A percentile compares a stretch with the other conserved stretches of the same genome.
phyloP scores from a whole-genome alignment of 371 early-diverging fungal genomes.

The Mucor racemosus region DNA sequence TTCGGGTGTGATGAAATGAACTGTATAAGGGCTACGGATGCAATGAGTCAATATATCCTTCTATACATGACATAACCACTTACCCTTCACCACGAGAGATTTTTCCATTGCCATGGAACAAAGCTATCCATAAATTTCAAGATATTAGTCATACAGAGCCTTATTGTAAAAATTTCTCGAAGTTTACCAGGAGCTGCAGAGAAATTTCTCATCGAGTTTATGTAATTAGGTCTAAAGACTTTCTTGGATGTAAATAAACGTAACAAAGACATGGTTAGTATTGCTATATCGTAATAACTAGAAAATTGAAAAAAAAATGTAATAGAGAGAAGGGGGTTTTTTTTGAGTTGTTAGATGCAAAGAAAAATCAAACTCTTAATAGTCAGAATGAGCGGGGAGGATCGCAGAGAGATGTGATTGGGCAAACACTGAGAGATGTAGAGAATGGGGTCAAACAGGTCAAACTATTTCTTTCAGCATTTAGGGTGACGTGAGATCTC shows the following conservation, averaged over 20 bases:
- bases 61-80: neutral
- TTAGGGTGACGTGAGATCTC: neutral
- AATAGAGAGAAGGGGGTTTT: constrained; percentile 9
- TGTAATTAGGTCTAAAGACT: constrained; percentile 16
- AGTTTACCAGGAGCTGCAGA: constrained; percentile 34
- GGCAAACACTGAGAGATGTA: neutral
- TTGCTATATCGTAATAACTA: neutral
- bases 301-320: neutral
- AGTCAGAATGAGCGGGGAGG: constrained; percentile 24
- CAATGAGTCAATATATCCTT: neutral
- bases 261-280: constrained; percentile 34
- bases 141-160: constrained; percentile 1
- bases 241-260: constrained; percentile 37
- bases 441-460: neutral
- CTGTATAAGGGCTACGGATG: constrained; percentile 49
- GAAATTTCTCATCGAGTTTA: constrained; percentile 20
- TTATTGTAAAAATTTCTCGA: neutral
- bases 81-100: constrained; percentile 48
- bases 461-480: too few relatives aligned
- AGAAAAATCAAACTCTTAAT: constrained; percentile 14
- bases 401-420: constrained; percentile 15
- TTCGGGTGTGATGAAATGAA: constrained; percentile 72
- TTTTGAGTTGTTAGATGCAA: neutral
- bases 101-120: constrained; percentile 40
- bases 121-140: constrained; percentile 24